Base-by-base conservation (phyloP, 139 green algal species). In the Closterium sp. region DNA sequence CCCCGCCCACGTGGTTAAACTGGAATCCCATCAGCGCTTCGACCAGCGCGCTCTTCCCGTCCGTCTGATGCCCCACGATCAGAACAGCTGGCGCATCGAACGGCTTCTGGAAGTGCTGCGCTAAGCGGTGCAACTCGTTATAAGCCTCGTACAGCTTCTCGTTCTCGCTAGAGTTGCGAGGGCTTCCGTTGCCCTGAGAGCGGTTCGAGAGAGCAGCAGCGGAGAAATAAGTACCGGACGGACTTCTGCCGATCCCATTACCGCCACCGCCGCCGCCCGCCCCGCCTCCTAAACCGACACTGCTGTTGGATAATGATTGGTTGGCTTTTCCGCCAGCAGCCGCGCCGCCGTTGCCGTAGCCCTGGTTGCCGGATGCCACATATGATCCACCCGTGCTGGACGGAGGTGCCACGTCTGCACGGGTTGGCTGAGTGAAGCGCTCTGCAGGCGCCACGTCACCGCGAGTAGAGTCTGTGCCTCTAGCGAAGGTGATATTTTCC, bases 11-110 rank as follows among this genome's bases (percentile, higher is more conserved):
- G 91, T 98, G 96, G 95, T 99, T 99, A 96, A 99, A 99, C 95
- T 99, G 97, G 95, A 99, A 99, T 9, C 97, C 97, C 97, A 99
- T 99, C 31, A 99, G 95, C 0, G 97, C 98, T 95, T 99, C 98
- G 4, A 99, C 97, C 50, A 99, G 94, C 1, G 97, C 97, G 27
- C 87, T 97, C 92, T 99, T 99, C 45, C 97, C 97, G 86, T 99
- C 97, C n/a, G 97, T 99, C 94, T 99, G 97, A 91, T 99, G 97
- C 0, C 97, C 97, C 19, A 99, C 97, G 38, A 99, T 98, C 62
- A 99, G 92, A 86, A 99, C 98, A 4, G 97, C 97, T n/a, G 97
- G 97, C 1, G 97, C 96, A 91, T 99, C 97, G 93, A 99, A 99
- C 0, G 97, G 97, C 95, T 99, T 99, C 50, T 98, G 95, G 93